phyloP scores from a whole-genome alignment of 306 rosid species.

The Crotalaria pallida region DNA sequence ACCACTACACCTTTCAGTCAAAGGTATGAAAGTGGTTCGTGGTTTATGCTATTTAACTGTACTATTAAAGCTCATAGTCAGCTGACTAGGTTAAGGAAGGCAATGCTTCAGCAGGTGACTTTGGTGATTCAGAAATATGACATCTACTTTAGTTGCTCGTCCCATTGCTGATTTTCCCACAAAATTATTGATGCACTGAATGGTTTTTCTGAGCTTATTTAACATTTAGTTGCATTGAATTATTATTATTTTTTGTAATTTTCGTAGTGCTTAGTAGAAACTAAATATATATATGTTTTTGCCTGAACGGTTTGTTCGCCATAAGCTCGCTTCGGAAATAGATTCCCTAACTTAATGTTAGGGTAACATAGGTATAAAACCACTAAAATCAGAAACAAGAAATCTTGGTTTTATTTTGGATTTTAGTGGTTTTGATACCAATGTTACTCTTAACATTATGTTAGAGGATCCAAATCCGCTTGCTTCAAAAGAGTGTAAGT shows the following conservation, averaged over 20 bases:
- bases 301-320: not conserved
- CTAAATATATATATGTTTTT: not conserved
- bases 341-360: no score
- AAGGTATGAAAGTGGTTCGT: conserved; percentile 5
- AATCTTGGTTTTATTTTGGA: no score
- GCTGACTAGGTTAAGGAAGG: conserved; percentile 1
- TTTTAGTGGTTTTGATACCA: no score
- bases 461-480: no score
- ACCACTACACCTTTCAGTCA: not conserved
- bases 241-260: not conserved
- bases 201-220: conserved; percentile 6
- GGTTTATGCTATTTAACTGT: conserved; percentile 4
- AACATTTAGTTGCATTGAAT: conserved; percentile 1
- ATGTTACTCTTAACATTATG: no score
- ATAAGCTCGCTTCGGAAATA: no score
- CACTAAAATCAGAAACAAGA: no score
- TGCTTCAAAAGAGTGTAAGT: not conserved
- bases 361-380: no score
- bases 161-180: conserved; percentile 1
- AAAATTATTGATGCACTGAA: not conserved
- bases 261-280: conserved; percentile 8
- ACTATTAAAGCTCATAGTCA: conserved; percentile 12
- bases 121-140: conserved; percentile 11
- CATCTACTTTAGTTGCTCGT: not conserved
- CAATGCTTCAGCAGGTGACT: not conserved